Base-by-base conservation (phyloP, 768 basidiomycete genomes). In the Hydnum rufescens region DNA sequence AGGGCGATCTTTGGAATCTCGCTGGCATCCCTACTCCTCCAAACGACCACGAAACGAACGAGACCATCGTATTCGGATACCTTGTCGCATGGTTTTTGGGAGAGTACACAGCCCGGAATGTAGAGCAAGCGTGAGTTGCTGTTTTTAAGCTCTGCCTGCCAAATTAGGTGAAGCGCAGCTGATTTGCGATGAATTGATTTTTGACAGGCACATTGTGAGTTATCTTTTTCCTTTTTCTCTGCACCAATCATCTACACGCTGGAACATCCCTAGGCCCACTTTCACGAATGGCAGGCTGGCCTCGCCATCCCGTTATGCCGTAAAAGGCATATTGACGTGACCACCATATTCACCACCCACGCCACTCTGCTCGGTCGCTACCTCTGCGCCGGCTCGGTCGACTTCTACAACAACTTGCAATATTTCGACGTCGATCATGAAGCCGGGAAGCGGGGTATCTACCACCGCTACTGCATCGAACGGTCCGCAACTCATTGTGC, bases 371-470 rank as follows among this genome's bases (percentile, higher is more conserved):
- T 99, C 53, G 95, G 95, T 18, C 87, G 95, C 49, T 99, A 99
- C 66, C 82, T 99, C 58, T 99, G 95, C 60, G 95, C 95, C 1
- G 95, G 95, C 55, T 84, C 80, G 44, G 95, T 96, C 62, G 95
- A 99, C 60, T 99, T 99, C 61, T 99, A 99, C 75, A 99, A 97
- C 72, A 96, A 99, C 65, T 73, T 99, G 19, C 88, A 93, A 65
- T 96, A 97, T 71, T 99, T 99, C 64, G 95, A 99, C 59, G 95
- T 97, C 55, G 95, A 99, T 61, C 93, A 97, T 63, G 95, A 99
- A 67, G 95, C 95, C 0, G 95, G 95, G 39, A 97, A 97, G 68
- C 79, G 95, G 55, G 95, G 95, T 16, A 99, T 99, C 64, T 99
- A 99, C 66, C 95, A 99, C 64, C 66, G 81, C 61, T 97, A 99